Evolutionary conservation across 768 basidiomycete genomes (phyloP), one percentile per base, ranked within the genome.

Genomic region (Solioccasus polychromus): DNA sequence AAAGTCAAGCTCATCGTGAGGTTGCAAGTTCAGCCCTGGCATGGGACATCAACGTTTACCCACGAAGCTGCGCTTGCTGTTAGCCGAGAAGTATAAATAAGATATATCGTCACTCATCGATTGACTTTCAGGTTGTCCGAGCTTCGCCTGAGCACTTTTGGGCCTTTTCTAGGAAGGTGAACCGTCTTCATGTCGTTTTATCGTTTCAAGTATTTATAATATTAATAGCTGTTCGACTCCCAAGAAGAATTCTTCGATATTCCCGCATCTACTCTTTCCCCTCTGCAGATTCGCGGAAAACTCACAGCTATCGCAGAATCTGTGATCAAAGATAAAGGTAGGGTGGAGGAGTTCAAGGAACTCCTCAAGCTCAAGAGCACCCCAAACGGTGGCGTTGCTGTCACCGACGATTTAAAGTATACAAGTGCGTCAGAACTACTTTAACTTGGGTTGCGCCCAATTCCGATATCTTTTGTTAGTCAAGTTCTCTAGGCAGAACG

Each of bases 401-500:
- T 91, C 20, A 91, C 89, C 0, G 83, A 90, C 49, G 88, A 89
- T 53, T 70, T 96, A 50, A 96, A 95, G 68, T 91, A 92, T 61
- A 84, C 79, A n/a, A 77, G 92, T 93, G 58, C 43, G 86, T 71
- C 11, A 2, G 35, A 10, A 25, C 5, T 10, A 9, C 10, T 17
- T 24, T 6, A 5, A 6, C 4, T n/a, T 35, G 28, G 11, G 26
- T 11, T 4, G 26, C 30, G 14, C 26, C 44, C 19, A 31, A 14
- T 22, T 23, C 30, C 26, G 11, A 34, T 17, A 10, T n/a, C 35
- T 10, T 26, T 2, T 23, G 48, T 24, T 56, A 93, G 91, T 96
- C 74, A 96, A 94, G 67, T 85, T 85, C 63, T 80, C 87, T 14
- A 75, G 94, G 51, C 93, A 96, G 70, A 96, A 97, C 50, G 76